Base-by-base conservation (phyloP, 225 moss, liverwort and hornwort genomes). In the Marchantia paleacea region DNA sequence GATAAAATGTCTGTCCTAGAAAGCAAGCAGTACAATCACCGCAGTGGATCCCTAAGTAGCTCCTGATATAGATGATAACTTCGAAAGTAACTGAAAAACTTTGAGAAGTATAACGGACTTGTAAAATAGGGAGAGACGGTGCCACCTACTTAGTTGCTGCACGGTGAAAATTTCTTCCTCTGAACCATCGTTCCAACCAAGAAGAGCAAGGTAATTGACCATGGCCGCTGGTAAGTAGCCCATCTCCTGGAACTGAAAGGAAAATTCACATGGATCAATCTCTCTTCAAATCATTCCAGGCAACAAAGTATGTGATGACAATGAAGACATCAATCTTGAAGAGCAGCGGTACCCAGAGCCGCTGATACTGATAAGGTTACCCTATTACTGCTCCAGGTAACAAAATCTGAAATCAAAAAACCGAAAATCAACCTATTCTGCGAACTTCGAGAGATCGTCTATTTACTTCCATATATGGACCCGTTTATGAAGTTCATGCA, bases 151-250 rank as follows among this genome's bases (percentile, higher is more conserved):
- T 55, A 99, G 92, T 63, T 91, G 81, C 67, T 92, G 85, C 25
- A 92, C 50, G 50, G 90, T 84, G 82, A 99, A 99, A 15, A 99
- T 95, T 77, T 99, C 99, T 64, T 94, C 94, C 87, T 95, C 99
- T 11, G 91, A 88, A 80, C 99, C 99, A 84, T 99, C 99, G 69
- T 99, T 99, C 99, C 99, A 99, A 60, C 99, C 99, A 82, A 99
- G 88, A 67, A 95, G 93, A 25, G 95, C 92, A 26, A 99, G 84
- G 84, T 90, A 99, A 83, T 99, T 99, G 61, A 99, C 95, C 92
- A 99, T 94, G 13, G 99, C 99, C 79, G 91, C 75, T 73, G 93
- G 81, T 75, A 99, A 67, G 80, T 94, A 99, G 66, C 99, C 99
- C 94, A 94, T 90, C 78, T 99, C 99, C 82, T 91, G 92, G 63